Conservation (phyloP, 2,329 filamentous ascomycete genomes). For the Dactylellina leptospora region DNA sequence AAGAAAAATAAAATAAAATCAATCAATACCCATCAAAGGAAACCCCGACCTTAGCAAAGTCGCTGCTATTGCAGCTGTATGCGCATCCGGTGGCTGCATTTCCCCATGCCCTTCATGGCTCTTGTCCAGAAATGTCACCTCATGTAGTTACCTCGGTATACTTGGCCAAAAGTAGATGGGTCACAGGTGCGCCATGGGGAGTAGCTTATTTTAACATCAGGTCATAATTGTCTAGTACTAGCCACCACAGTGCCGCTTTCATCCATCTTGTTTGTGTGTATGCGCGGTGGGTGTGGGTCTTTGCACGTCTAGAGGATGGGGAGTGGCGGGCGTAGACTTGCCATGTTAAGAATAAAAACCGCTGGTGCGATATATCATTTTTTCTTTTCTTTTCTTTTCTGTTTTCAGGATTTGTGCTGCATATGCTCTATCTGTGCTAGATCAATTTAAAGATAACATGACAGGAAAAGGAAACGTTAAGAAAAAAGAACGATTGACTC, state of each 20-base stretch:
- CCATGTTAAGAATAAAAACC: background rate
- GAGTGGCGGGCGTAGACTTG: background rate
- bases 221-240: conserved; percentile 1
- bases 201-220: conserved; percentile 50
- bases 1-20: too few species aligned
- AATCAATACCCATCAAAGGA: too few species aligned
- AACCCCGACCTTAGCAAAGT: background rate
- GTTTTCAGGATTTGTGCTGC: background rate
- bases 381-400: too few species aligned
- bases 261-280: background rate
- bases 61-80: background rate
- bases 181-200: conserved; percentile 8
- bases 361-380: background rate
- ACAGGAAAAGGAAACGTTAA: background rate
- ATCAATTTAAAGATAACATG: background rate
- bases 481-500: too few species aligned
- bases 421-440: background rate
- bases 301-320: background rate
- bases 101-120: background rate
- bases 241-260: background rate
- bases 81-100: background rate
- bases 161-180: conserved; percentile 24
- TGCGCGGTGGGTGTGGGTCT: background rate
- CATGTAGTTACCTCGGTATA: conserved; percentile 24
- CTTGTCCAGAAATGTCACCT: background rate